phyloP scores from a whole-genome alignment of 768 basidiomycete genomes.

The Pulveroboletus frians region DNA sequence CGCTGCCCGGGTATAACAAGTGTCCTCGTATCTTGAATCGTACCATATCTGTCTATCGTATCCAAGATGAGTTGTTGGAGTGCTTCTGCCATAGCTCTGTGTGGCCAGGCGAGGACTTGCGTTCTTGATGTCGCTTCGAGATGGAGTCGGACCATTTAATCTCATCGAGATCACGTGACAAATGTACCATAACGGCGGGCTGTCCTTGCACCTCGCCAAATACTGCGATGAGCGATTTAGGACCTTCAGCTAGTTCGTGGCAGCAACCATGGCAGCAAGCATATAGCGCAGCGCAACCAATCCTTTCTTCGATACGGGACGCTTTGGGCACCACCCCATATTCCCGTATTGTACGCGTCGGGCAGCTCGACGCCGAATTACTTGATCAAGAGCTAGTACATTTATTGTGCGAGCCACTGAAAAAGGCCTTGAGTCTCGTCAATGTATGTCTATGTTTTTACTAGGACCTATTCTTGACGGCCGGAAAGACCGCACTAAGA shows the following conservation, averaged over 20 bases:
- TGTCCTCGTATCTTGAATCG: constrained; percentile 64
- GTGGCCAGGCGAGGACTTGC: constrained; percentile 3
- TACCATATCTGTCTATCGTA: constrained; percentile 50
- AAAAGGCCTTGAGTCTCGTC: constrained; percentile 61
- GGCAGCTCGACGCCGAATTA: constrained; percentile 86
- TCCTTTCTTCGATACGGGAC: constrained; percentile 43
- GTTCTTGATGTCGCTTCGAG: background rate
- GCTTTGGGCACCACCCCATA: constrained; percentile 30
- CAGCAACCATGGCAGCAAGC: constrained; percentile 50
- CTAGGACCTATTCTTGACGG: constrained; percentile 13
- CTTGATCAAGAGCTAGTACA: constrained; percentile 84
- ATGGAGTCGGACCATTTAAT: constrained; percentile 7
- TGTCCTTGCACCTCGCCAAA: background rate
- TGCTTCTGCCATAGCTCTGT: constrained; percentile 57
- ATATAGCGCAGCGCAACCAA: constrained; percentile 59
- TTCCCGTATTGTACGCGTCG: constrained; percentile 68
- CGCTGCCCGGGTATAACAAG: constrained; percentile 62
- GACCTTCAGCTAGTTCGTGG: constrained; percentile 15
- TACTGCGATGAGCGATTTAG: constrained; percentile 14
- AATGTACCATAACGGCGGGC: no score
- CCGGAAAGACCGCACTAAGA: constrained; percentile 49
- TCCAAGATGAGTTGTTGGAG: constrained; percentile 79
- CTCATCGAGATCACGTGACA: constrained; percentile 18
- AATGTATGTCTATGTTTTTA: constrained; percentile 44
- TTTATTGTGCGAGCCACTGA: constrained; percentile 77